Evolutionary conservation across 2,329 filamentous ascomycete species (phyloP), one percentile per base, ranked within the genome.

Genomic region (Alternaria burnsii): DNA sequence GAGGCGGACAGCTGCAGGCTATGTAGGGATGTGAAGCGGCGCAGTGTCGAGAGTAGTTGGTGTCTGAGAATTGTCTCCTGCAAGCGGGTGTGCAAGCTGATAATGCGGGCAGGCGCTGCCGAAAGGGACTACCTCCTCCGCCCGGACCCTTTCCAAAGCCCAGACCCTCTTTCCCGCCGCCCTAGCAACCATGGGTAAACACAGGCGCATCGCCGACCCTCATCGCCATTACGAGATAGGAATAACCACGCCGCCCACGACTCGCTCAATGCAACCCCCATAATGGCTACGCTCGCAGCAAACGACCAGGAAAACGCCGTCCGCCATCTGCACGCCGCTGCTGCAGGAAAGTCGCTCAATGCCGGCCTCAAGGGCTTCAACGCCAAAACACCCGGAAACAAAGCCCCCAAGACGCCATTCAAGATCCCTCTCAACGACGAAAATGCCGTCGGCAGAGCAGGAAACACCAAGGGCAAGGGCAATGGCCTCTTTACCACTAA

Each of bases 271-370:
- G 71, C 74, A 67, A 75, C 70, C 3, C 59, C 64, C 58, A 56
- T 56, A 65, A 77, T 77, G 70, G 71, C 97, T 94, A 92, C 84
- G 93, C 76, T 91, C 91, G 62, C 85, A 90, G 74, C 79, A 76
- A 87, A 89, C 71, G 91, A 97, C 79, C 93, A 97, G 81, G 94
- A 97, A 80, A 97, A 97, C 80, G 81, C 92, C 78, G 87, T 92
- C 71, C 89, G 92, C 76, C 86, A 85, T 67, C 91, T 91, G 76
- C 92, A 93, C 76, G 86, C 88, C 61, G 86, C 84, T 51, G 88
- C 89, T 24, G 87, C 88, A 14, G 84, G 87, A 16, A 97, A 97
- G 79, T 88, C 88, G 51, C 81, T 90, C 68, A 89, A 89, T 74
- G 90, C 93, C 68, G 83, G 85, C 72, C 77, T 81, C 59, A 88